These are phyloP conservation scores for Dipteronia sinensis DNA, from an alignment of 345 rosid species.

Conservation along the genomic window DNA sequence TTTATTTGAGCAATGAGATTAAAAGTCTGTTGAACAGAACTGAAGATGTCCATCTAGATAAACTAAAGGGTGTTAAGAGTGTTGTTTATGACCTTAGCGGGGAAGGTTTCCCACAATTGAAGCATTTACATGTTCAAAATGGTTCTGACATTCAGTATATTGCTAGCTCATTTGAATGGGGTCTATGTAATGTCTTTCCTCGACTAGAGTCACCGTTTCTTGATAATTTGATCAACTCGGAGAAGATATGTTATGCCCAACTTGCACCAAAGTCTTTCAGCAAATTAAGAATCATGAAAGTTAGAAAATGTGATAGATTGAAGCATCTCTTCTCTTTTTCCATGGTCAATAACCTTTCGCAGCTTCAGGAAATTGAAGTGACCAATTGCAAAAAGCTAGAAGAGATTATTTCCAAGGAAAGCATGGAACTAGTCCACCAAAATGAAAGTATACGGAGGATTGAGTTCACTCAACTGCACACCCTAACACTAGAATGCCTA, in stretches of 20 bases:
- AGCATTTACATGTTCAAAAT: conserved; percentile 17
- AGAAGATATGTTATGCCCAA: conserved; percentile 20
- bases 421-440: not conserved
- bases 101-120: conserved; percentile 27
- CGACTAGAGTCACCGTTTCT: conserved; percentile 1
- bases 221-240: conserved; percentile 18
- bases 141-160: conserved; percentile 7
- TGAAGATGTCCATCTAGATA: conserved; percentile 16
- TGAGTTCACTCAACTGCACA: not conserved
- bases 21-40: conserved; percentile 10
- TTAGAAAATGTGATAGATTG: conserved; percentile 15
- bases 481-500: not conserved
- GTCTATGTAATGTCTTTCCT: not conserved
- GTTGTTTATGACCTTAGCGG: conserved; percentile 10
- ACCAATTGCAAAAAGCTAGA: conserved; percentile 13
- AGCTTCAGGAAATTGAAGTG: conserved; percentile 17
- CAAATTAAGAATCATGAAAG: conserved; percentile 12
- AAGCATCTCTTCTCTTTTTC: conserved; percentile 23
- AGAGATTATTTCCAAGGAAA: conserved; percentile 13
- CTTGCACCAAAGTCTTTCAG: conserved; percentile 2
- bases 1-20: not conserved
- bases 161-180: not conserved
- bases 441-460: not conserved
- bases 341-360: conserved; percentile 4
- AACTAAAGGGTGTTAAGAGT: not conserved